A percentile compares a stretch with the other conserved stretches of the same genome.
Evolutionary conservation across 192 early-diverging fungal species (phyloP).

Genomic region (Diversispora eburnea): DNA sequence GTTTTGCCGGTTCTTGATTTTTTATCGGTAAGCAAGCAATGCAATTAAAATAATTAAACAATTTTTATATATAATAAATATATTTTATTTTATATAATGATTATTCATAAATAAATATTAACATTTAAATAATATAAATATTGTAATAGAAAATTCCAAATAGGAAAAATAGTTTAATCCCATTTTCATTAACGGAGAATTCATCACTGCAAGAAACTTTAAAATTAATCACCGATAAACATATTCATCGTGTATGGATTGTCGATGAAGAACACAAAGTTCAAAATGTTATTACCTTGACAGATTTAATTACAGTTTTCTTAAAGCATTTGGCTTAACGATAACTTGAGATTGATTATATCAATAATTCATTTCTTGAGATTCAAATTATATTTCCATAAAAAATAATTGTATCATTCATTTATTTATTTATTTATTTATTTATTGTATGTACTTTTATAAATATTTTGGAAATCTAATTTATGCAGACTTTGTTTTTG

Average conservation of each 20-base stretch:
- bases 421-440: no score
- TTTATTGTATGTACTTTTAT: no score
- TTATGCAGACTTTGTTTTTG: no score
- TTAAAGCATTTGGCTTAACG: not conserved
- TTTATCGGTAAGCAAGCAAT: slow-evolving; percentile 49
- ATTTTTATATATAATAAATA: not conserved
- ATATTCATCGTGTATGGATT: slow-evolving; percentile 62
- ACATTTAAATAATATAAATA: not conserved
- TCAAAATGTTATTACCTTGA: slow-evolving; percentile 53
- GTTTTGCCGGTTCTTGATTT: slow-evolving; percentile 48
- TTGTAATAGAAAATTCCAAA: not conserved
- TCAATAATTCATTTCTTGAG: no score
- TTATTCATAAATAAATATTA: not conserved
- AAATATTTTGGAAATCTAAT: no score
- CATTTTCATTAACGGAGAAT: slow-evolving; percentile 29
- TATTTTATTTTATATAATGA: not conserved
- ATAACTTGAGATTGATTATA: no score
- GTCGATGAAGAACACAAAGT: slow-evolving; percentile 39
- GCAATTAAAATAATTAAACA: not conserved
- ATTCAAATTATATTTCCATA: no score
- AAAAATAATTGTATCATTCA: no score
- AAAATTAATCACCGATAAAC: slow-evolving; percentile 35
- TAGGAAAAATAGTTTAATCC: not conserved
- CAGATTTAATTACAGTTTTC: slow-evolving; percentile 47
- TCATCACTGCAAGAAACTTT: slow-evolving; percentile 41